Conservation (phyloP, 805 yeast species). For the Candida ponderosae region DNA sequence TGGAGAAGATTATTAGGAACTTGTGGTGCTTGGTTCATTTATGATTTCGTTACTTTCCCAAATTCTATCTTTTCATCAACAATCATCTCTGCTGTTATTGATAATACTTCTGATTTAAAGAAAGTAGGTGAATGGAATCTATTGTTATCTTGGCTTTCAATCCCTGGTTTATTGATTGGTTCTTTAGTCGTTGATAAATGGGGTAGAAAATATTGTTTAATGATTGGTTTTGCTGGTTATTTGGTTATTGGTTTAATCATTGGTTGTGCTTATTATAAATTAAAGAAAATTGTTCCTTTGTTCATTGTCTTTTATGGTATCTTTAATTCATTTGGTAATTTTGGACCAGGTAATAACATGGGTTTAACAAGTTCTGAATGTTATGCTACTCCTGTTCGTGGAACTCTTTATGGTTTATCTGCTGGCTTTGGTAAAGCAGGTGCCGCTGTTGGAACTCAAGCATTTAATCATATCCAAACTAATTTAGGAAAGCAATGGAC, state of each 20-base stretch:
- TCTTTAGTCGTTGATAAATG: constrained; percentile 55
- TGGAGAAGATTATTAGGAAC: constrained; percentile 67
- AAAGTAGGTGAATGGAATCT: constrained; percentile 69
- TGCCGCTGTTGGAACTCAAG: constrained; percentile 75
- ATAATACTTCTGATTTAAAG: constrained; percentile 33
- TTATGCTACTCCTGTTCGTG: constrained; percentile 72
- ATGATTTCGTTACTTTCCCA: constrained; percentile 77
- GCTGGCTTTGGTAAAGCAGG: constrained; percentile 83
- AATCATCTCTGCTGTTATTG: constrained; percentile 48
- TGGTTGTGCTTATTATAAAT: constrained; percentile 52
- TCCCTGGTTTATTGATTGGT: constrained; percentile 71
- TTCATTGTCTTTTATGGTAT: constrained; percentile 70
- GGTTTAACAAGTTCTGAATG: constrained; percentile 62
- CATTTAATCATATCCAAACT: constrained; percentile 58
- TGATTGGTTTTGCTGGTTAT: constrained; percentile 66
- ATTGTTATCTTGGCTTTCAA: constrained; percentile 51
- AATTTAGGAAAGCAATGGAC: constrained; percentile 67
- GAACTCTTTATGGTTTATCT: constrained; percentile 64
- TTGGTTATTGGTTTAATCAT: constrained; percentile 65
- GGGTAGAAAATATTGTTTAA: constrained; percentile 67
- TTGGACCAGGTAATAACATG: constrained; percentile 75
- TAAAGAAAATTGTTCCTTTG: constrained; percentile 48
- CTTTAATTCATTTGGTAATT: constrained; percentile 61
- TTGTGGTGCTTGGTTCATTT: constrained; percentile 71
- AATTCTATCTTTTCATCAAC: constrained; percentile 63